These are phyloP conservation scores for Boletus rubescentipes DNA, from an alignment of 768 basidiomycete species.

Conservation along the genomic window DNA sequence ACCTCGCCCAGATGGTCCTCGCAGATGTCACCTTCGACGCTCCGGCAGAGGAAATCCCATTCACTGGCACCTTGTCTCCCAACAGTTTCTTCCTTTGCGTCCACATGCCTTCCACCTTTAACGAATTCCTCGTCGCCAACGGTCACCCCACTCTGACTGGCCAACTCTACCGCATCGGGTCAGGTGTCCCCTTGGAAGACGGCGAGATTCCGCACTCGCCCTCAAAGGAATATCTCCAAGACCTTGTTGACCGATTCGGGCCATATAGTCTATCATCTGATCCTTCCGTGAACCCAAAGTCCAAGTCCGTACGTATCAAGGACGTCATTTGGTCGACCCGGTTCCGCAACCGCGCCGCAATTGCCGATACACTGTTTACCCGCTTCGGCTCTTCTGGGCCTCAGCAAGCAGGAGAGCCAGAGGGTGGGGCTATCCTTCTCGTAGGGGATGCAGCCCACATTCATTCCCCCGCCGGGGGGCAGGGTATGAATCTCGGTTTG, in stretches of 20 bases:
- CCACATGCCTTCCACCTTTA: conserved; percentile 16
- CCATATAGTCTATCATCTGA: conserved; percentile 38
- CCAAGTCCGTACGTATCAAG: conserved; percentile 34
- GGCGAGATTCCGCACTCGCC: conserved; percentile 41
- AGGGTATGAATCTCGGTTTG: conserved; percentile 60
- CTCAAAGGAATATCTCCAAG: conserved; percentile 43
- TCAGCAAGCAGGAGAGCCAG: neutral
- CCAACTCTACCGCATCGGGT: conserved; percentile 41
- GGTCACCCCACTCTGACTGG: conserved; percentile 7
- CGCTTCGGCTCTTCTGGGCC: conserved; percentile 21
- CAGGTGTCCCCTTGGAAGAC: conserved; percentile 36
- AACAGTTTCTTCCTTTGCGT: conserved; percentile 15
- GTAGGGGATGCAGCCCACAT: too few relatives aligned
- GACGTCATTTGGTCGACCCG: conserved; percentile 46
- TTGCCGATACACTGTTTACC: conserved; percentile 41
- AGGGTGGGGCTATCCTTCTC: conserved; percentile 28
- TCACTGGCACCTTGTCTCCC: neutral
- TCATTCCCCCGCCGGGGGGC: conserved; percentile 50
- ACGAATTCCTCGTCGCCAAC: conserved; percentile 15
- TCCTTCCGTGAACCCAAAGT: conserved; percentile 34
- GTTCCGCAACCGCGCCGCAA: conserved; percentile 47
- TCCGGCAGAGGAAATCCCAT: neutral
- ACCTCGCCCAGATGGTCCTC: conserved; percentile 32
- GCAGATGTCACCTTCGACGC: conserved; percentile 21
- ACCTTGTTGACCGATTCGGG: conserved; percentile 41